Evolutionary conservation across 441 rosid genomes (phyloP).

Genomic region (Brassica hybrid): DNA sequence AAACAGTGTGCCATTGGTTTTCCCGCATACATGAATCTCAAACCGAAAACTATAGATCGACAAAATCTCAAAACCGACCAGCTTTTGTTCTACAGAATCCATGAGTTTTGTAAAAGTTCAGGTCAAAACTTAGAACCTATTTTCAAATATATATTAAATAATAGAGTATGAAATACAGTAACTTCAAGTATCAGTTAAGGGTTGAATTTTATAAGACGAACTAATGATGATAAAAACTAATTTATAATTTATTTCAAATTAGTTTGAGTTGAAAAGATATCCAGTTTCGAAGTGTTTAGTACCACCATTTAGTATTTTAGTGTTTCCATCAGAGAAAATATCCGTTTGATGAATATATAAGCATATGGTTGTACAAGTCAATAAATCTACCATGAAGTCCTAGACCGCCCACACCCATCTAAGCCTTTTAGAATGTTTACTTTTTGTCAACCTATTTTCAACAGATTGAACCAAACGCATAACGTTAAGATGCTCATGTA

Average conservation of each 20-base stretch:
- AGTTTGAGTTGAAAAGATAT: background rate
- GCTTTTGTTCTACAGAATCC: background rate
- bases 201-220: background rate
- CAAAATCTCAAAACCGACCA: background rate
- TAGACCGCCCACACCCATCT: background rate
- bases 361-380: background rate
- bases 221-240: slow-evolving; percentile 7
- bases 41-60: background rate
- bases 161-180: background rate
- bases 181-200: background rate
- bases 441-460: background rate
- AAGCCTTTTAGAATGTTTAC: background rate
- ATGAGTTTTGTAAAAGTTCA: background rate
- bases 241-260: background rate
- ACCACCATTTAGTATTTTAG: background rate
- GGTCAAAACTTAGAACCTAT: background rate
- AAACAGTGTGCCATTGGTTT: background rate
- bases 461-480: background rate
- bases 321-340: background rate
- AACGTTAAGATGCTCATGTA: background rate
- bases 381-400: background rate
- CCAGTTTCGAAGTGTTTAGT: background rate
- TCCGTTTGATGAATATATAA: background rate
- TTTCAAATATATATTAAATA: background rate
- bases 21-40: background rate